These are phyloP conservation scores for Solanum bukasovii DNA, from an alignment of 257 asterid genomes.

Conservation along the genomic window DNA sequence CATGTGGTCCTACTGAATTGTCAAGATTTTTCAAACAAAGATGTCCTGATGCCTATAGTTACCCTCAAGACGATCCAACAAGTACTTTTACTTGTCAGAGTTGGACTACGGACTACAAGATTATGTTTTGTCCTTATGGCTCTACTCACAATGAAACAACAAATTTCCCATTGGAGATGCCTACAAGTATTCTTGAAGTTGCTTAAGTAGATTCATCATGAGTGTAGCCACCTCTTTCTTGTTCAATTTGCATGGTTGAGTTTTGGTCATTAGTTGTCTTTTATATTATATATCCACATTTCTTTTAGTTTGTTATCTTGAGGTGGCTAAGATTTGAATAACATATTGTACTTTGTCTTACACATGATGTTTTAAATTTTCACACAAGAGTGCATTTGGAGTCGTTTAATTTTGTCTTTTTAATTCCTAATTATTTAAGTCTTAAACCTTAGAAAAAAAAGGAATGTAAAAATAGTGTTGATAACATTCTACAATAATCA, in stretches of 20 bases:
- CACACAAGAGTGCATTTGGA: background rate
- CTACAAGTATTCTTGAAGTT: background rate
- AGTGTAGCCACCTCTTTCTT: background rate
- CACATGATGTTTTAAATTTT: background rate
- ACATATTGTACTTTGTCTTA: background rate
- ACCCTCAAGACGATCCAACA: constrained; percentile 22
- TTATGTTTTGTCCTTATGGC: constrained; percentile 21
- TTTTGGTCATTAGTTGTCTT: background rate
- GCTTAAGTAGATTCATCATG: background rate
- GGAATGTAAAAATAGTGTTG: background rate
- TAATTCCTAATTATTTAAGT: background rate
- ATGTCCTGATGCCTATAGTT: constrained; percentile 39
- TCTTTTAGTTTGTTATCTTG: background rate
- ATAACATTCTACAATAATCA: background rate
- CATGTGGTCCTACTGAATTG: constrained; percentile 15
- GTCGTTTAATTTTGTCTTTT: background rate
- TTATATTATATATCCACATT: background rate
- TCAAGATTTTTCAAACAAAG: constrained; percentile 38
- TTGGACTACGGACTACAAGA: constrained; percentile 12
- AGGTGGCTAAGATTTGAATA: background rate
- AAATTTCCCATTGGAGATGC: background rate
- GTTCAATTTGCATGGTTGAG: background rate
- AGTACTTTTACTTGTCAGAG: constrained; percentile 15
- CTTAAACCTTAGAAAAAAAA: background rate
- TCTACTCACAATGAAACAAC: background rate